phyloP scores from a whole-genome alignment of 2,329 filamentous ascomycete genomes.

The Ophiostoma ips region DNA sequence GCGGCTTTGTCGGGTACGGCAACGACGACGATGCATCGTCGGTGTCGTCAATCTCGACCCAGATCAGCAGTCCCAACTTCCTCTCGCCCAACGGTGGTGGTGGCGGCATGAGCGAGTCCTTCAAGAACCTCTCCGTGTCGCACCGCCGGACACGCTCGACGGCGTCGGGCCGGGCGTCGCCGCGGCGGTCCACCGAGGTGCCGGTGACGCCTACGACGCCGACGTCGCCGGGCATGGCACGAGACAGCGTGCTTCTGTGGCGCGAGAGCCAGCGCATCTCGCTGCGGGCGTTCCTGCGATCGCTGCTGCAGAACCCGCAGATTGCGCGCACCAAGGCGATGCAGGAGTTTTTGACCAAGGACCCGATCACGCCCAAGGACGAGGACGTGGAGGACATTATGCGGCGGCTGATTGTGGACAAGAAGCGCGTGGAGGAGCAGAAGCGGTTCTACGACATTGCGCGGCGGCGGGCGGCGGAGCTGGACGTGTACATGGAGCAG shows the following conservation, averaged over 20 bases:
- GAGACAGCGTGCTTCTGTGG: slow-evolving; percentile 45
- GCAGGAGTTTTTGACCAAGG: slow-evolving; percentile 62
- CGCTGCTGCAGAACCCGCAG: slow-evolving; percentile 69
- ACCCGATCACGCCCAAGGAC: slow-evolving; percentile 62
- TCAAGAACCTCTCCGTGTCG: slow-evolving; percentile 30
- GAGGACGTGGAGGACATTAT: slow-evolving; percentile 75
- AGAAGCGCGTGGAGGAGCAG: slow-evolving; percentile 82
- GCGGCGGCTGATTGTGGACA: slow-evolving; percentile 68
- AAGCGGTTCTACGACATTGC: slow-evolving; percentile 93
- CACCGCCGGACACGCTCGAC: slow-evolving; percentile 18
- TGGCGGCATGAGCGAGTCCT: slow-evolving; percentile 17
- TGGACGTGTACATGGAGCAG: slow-evolving; percentile 98
- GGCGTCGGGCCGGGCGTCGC: slow-evolving; percentile 25
- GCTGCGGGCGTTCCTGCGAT: slow-evolving; percentile 77
- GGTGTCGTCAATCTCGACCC: slow-evolving; percentile 65
- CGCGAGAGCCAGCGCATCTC: slow-evolving; percentile 87
- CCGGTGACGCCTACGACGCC: not conserved
- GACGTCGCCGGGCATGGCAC: not conserved
- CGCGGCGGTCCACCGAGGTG: slow-evolving; percentile 22
- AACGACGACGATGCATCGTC: slow-evolving; percentile 68
- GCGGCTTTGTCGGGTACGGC: slow-evolving; percentile 36
- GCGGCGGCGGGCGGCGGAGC: slow-evolving; percentile 71
- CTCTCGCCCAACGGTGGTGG: slow-evolving; percentile 16
- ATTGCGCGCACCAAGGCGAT: slow-evolving; percentile 74
- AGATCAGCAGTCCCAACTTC: slow-evolving; percentile 28